These are phyloP conservation scores for Neurospora sp. DNA, from an alignment of 495 filamentous ascomycete species.

Conservation along the genomic window DNA sequence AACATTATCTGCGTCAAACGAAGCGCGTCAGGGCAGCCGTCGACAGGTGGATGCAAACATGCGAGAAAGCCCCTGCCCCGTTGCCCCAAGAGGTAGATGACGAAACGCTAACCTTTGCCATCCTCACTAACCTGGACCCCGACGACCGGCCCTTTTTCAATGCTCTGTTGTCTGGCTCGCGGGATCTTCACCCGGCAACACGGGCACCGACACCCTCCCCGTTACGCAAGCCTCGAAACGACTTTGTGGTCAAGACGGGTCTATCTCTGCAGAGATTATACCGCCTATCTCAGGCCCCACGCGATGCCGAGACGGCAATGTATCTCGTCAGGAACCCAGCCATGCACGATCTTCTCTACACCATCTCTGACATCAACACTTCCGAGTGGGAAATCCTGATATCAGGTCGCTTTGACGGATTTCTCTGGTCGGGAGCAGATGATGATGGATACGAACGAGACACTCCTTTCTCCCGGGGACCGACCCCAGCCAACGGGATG, in stretches of 20 bases:
- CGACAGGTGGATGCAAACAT: constrained; percentile 73
- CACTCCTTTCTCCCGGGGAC: constrained; percentile 38
- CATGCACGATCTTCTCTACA: constrained; percentile 77
- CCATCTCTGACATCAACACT: constrained; percentile 73
- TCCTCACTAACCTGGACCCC: constrained; percentile 73
- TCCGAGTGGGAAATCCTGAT: constrained; percentile 94
- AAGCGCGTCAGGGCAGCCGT: constrained; percentile 77
- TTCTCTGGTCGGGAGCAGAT: constrained; percentile 90
- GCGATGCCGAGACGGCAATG: constrained; percentile 76
- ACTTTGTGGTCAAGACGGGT: constrained; percentile 59
- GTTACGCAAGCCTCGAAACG: constrained; percentile 44
- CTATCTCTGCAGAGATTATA: constrained; percentile 78
- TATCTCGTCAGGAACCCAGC: constrained; percentile 78
- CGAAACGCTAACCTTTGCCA: constrained; percentile 84
- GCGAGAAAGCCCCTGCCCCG: constrained; percentile 57
- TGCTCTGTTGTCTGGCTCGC: constrained; percentile 61
- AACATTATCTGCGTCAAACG: constrained; percentile 79
- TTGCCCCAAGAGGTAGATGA: constrained; percentile 82
- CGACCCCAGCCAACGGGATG: constrained; percentile 37
- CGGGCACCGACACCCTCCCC: constrained; percentile 44
- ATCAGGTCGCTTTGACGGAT: constrained; percentile 93
- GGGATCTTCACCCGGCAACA: constrained; percentile 42
- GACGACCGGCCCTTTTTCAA: constrained; percentile 70
- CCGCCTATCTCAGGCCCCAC: constrained; percentile 56
- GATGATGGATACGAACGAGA: constrained; percentile 27